Conservation (phyloP, 2,329 filamentous ascomycete species). For the Aspergillus sp. region DNA sequence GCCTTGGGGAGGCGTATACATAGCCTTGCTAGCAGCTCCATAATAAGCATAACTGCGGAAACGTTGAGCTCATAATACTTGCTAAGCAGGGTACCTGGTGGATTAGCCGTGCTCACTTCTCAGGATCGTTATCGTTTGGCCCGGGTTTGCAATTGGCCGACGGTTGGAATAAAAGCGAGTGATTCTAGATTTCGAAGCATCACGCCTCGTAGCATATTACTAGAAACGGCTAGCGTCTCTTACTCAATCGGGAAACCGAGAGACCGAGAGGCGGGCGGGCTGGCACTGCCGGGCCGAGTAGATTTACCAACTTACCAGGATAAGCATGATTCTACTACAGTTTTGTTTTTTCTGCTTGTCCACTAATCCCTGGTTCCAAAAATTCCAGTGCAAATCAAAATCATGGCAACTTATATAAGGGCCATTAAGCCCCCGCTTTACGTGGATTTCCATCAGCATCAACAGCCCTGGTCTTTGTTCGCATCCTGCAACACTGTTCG, state of each 20-base stretch:
- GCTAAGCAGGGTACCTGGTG: too few species aligned
- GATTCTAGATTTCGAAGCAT: neutral
- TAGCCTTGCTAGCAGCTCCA: too few species aligned
- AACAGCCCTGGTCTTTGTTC: neutral
- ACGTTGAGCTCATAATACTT: too few species aligned
- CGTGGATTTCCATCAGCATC: neutral
- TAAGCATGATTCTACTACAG: neutral
- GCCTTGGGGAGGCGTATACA: too few species aligned
- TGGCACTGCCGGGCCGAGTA: slow-evolving; percentile 7
- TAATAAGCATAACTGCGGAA: too few species aligned
- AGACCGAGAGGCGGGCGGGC: slow-evolving; percentile 2
- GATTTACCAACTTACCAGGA: slow-evolving; percentile 7
- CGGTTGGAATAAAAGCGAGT: neutral
- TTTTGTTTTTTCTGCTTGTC: neutral
- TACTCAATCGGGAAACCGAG: slow-evolving; percentile 5
- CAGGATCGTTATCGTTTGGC: too few species aligned
- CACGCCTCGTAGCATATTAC: slow-evolving; percentile 18
- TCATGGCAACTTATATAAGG: slow-evolving; percentile 21
- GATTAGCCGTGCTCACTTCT: too few species aligned
- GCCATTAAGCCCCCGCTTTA: neutral
- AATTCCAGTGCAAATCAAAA: neutral
- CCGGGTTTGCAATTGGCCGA: too few species aligned
- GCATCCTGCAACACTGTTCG: neutral
- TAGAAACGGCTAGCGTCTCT: neutral
- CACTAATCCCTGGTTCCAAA: neutral